Evolutionary conservation across 1,139 yeast genomes (phyloP).

Genomic region (Geotrichum siamense): DNA sequence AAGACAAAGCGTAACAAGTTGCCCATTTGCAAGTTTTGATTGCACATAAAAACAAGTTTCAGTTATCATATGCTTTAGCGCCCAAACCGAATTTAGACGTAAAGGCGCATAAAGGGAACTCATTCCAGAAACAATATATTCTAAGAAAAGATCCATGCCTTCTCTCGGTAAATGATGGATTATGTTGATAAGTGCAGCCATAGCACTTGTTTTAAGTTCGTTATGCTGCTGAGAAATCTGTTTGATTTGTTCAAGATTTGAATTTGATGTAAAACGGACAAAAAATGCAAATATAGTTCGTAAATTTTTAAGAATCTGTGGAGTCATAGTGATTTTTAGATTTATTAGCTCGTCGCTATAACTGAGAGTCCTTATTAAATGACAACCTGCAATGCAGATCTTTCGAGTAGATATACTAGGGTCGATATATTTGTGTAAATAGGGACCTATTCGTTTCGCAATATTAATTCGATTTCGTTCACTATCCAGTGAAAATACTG

Average conservation of each 20-base stretch:
- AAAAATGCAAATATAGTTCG: neutral
- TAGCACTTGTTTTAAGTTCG: conserved; percentile 3
- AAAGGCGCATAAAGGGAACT: neutral
- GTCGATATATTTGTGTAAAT: conserved; percentile 2
- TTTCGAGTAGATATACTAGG: neutral
- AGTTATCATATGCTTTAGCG: neutral
- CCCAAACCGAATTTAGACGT: conserved; percentile 2
- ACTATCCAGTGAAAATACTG: conserved; percentile 1
- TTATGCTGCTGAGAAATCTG: neutral
- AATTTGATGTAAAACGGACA: neutral
- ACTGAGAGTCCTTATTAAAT: conserved; percentile 1
- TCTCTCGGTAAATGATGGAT: neutral
- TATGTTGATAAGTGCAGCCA: conserved; percentile 3
- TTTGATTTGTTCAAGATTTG: neutral
- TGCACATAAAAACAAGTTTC: neutral
- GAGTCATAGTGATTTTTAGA: neutral
- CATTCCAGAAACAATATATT: neutral
- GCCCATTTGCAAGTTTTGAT: neutral
- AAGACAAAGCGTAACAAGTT: neutral
- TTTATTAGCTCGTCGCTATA: conserved; percentile 2
- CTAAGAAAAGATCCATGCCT: neutral
- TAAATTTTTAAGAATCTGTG: neutral
- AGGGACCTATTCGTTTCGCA: neutral
- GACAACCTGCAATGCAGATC: conserved; percentile 2
- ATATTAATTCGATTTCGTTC: conserved; percentile 1